phyloP scores from a whole-genome alignment of 805 yeast species.

The Candida insectorum region DNA sequence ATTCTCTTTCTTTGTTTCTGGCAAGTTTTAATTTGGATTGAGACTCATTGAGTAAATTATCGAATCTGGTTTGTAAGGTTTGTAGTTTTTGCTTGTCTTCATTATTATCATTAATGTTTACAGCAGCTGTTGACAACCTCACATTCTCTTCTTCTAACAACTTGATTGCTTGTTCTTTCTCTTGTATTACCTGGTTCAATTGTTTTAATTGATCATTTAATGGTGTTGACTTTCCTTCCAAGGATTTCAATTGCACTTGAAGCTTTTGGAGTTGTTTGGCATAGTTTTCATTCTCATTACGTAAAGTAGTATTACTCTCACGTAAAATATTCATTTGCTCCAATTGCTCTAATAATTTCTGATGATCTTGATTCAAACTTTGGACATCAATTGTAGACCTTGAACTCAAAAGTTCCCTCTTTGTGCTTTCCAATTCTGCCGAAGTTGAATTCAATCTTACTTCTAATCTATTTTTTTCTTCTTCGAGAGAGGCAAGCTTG shows the following conservation, averaged over 20 bases:
- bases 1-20: conserved; percentile 17
- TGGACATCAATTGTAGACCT: conserved; percentile 19
- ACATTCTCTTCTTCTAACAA: conserved; percentile 51
- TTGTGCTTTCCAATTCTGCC: conserved; percentile 50
- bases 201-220: conserved; percentile 36
- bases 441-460: conserved; percentile 40
- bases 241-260: conserved; percentile 32
- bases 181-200: conserved; percentile 29
- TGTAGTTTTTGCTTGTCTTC: conserved; percentile 24
- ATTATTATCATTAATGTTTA: conserved; percentile 12
- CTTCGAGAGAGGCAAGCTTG: conserved; percentile 35
- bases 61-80: conserved; percentile 27
- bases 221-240: conserved; percentile 40
- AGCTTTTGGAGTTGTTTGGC: conserved; percentile 27
- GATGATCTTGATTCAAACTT: conserved; percentile 39
- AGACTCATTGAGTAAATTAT: conserved; percentile 25
- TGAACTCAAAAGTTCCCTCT: conserved; percentile 41
- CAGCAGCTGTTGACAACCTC: conserved; percentile 55
- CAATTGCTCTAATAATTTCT: conserved; percentile 48
- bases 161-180: conserved; percentile 48
- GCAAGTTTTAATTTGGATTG: conserved; percentile 22
- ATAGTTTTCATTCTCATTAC: conserved; percentile 43
- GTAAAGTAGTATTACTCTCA: conserved; percentile 64
- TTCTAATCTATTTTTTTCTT: conserved; percentile 54
- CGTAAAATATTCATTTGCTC: conserved; percentile 60